Percentiles rank a stretch among this genome's conserved stretches.
These are phyloP conservation scores for Pleodorina starrii DNA, from an alignment of 139 green algal genomes.

Conservation along the genomic window DNA sequence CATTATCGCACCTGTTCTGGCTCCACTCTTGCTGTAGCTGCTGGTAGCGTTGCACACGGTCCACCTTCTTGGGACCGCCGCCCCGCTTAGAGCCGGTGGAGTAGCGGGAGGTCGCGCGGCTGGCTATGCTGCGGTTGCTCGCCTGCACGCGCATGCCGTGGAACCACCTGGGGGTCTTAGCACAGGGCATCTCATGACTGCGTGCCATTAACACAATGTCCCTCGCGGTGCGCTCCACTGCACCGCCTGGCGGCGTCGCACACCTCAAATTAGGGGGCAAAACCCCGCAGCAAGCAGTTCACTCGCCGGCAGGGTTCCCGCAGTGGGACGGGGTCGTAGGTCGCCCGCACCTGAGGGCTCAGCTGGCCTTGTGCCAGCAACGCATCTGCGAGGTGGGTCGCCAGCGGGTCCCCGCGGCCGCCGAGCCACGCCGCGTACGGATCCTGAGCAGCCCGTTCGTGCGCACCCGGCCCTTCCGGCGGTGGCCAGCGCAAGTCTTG, in stretches of 20 bases:
- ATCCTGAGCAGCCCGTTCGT: neutral
- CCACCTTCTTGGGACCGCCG: slow-evolving; percentile 46
- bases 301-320: no score
- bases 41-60: slow-evolving; percentile 60
- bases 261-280: no score
- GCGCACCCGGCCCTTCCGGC: neutral
- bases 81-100: neutral
- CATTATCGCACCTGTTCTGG: slow-evolving; percentile 56
- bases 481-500: neutral
- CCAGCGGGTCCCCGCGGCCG: neutral
- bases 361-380: neutral
- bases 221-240: no score
- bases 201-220: no score
- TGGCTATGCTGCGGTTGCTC: slow-evolving; percentile 19
- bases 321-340: no score
- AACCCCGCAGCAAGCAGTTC: no score
- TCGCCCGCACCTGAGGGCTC: neutral
- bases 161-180: no score
- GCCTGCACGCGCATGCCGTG: slow-evolving; percentile 23
- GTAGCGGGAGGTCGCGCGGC: neutral
- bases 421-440: slow-evolving; percentile 3
- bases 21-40: slow-evolving; percentile 57
- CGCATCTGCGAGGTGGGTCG: neutral
- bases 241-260: no score
- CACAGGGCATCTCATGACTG: no score